Base-by-base conservation (phyloP, 2,329 filamentous ascomycete genomes). In the Sclerotinia trifoliorum region DNA sequence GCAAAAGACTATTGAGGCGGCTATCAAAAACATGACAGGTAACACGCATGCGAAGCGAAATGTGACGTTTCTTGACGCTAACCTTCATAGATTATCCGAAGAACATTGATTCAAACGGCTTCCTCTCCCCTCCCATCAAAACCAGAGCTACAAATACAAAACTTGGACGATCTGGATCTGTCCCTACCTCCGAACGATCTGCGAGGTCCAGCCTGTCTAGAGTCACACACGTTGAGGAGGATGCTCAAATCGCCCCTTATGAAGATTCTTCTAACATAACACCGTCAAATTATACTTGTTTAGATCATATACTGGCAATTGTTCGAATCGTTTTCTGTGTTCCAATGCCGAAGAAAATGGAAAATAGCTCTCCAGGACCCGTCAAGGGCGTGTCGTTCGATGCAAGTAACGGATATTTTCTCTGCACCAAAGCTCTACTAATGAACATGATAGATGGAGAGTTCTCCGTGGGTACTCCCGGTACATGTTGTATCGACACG, bases 401-500 rank as follows among this genome's bases (percentile, higher is more conserved):
- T 49, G 58, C 49, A 61, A 35, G 44, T 21, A 35, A 24, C 21
- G 44, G 2, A 32, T 54, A 32, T 35, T 2, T 35, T 3, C 1
- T 35, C 7, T 10, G 8, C 7, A 11, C 24, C 5, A 17, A 3
- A 49, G 21, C 13, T n/a, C 46, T 15, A 48, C 58, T 61, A 61
- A 61, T 21, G 19, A 7, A 17, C 2, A 24, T 35, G 21, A 21
- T 6, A 61, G 44, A 61, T 24, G 44, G 58, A 61, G 21, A 48
- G 58, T 13, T 70, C 66, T 29, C 70, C 67, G 24, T 72, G 67
- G 66, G 60, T 71, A 19, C 58, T 69, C 3, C 58, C 67, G 10
- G 70, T 71, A 32, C 56, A 61, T 8, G 70, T 71, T 46, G 52
- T 70, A 39, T 71, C 70, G 13, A 64, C 57, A 13, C 54, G 63